phyloP scores from a whole-genome alignment of 228 moss, liverwort and hornwort genomes.

The Sphagnum fallax region DNA sequence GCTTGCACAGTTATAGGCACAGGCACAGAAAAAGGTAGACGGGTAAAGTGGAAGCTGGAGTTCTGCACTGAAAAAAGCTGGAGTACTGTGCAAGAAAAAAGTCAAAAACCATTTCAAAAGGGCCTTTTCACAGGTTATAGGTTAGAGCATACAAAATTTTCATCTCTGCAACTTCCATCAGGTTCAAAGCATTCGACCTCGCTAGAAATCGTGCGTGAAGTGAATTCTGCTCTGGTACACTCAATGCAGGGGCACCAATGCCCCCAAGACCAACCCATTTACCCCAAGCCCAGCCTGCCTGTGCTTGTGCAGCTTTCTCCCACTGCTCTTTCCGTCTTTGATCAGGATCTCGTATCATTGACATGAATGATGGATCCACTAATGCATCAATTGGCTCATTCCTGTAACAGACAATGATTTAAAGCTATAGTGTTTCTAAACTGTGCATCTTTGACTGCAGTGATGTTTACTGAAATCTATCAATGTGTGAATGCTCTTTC shows the following conservation, averaged over 20 bases:
- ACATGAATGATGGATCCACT: slow-evolving; percentile 93
- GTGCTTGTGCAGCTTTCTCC: slow-evolving; percentile 91
- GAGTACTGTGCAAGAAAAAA: too few species aligned
- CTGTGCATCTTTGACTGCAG: neutral
- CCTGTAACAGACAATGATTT: slow-evolving; percentile 20
- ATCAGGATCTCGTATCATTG: slow-evolving; percentile 99
- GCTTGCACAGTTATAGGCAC: neutral
- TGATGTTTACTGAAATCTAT: neutral
- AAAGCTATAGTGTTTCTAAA: neutral
- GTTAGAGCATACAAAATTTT: slow-evolving; percentile 65
- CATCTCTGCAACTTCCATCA: slow-evolving; percentile 98
- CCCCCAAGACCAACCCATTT: slow-evolving; percentile 90
- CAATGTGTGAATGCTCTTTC: neutral
- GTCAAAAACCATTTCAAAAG: too few species aligned
- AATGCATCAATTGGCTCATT: slow-evolving; percentile 72
- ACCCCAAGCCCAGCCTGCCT: slow-evolving; percentile 91
- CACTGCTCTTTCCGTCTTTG: slow-evolving; percentile 97
- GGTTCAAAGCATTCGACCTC: slow-evolving; percentile 88
- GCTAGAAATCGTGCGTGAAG: slow-evolving; percentile 95
- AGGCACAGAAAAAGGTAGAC: neutral
- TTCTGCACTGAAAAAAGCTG: too few species aligned
- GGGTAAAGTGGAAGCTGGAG: too few species aligned
- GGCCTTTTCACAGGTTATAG: too few species aligned
- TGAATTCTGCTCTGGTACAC: slow-evolving; percentile 81
- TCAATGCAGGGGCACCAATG: slow-evolving; percentile 71